Evolutionary conservation across 2,329 filamentous ascomycete genomes (phyloP), one percentile per base, ranked within the genome.

Genomic region (Kalaharituber pfeilii): DNA sequence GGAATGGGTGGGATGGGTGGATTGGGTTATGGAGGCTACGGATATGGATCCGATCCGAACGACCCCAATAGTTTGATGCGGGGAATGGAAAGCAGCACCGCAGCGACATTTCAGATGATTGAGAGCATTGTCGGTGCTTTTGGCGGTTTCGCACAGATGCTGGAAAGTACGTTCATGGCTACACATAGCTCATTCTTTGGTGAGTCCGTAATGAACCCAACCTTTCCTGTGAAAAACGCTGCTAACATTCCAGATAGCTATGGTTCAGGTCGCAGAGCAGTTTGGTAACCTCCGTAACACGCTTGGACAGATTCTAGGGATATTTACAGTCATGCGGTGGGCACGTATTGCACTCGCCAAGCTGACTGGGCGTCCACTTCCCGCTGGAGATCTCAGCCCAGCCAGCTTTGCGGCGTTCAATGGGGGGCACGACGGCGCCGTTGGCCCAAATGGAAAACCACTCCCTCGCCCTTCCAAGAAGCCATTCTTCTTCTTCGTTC

Each of bases 121-220:
- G 91, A 98, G 71, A 91, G 88, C 63, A 84, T 98, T 55, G 91
- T 98, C 13, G 86, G 86, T 24, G 88, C 91, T 2, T 98, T 98
- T 72, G 88, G 88, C 20, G 91, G 93, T 0, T 96, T 98, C 67
- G 86, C 93, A 11, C 91, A 98, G 72, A 98, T 98, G 91, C 76
- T 98, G 26, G 91, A 98, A 71, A 96, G 91, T 73, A 96, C 91
- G 9, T 98, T 95, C 65, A 98, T 98, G 93, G 91, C 93, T 27
- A 98, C 91, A 0, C 91, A 98, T 69, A 95, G 88, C 5, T 94
- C 86, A 53, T 98, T 98, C 70, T 98, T 96, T 65, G 88, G 87
- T 94, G 77, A 65, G 82, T 70, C 13, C 51, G n/a, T 28, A 39
- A 9, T 51, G 30, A 49, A 8, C 49, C 13, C 15, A 24, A 22